These are phyloP conservation scores for Bullera alba DNA, from an alignment of 768 basidiomycete species.

Conservation along the genomic window DNA sequence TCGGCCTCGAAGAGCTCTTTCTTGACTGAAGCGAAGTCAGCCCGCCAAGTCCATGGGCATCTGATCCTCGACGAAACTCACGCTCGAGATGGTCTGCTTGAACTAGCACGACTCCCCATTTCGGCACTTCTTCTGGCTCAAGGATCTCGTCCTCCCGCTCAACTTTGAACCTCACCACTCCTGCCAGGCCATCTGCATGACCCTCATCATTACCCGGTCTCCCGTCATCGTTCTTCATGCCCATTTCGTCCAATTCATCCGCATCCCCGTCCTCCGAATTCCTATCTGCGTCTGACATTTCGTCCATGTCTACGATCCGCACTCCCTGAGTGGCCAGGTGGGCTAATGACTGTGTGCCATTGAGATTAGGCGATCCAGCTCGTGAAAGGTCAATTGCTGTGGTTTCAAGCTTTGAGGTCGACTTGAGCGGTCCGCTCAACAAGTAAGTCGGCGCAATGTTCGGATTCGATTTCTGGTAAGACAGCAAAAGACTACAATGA, in stretches of 20 bases:
- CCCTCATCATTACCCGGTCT: conserved; percentile 20
- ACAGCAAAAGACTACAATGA: background rate
- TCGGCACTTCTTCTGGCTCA: background rate
- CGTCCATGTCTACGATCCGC: conserved; percentile 36
- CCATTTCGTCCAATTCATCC: conserved; percentile 6
- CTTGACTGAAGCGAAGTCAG: conserved; percentile 17
- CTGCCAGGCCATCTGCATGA: background rate
- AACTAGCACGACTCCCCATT: conserved; percentile 33
- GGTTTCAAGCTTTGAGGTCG: conserved; percentile 10
- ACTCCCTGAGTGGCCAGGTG: conserved; percentile 13
- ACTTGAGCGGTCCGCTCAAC: conserved; percentile 23
- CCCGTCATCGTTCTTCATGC: background rate
- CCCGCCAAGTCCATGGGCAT: background rate
- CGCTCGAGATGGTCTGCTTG: conserved; percentile 21
- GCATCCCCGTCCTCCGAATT: conserved; percentile 27
- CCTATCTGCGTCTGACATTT: conserved; percentile 31
- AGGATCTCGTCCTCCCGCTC: background rate
- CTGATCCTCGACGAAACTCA: conserved; percentile 15
- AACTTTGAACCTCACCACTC: conserved; percentile 5
- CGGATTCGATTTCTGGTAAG: background rate
- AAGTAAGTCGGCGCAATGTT: conserved; percentile 22
- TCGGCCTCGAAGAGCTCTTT: conserved; percentile 24
- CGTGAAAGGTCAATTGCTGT: conserved; percentile 14
- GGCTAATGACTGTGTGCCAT: conserved; percentile 8
- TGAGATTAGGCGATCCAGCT: conserved; percentile 2